Base-by-base conservation (phyloP, 164 flowering plant species). In the Stephania cephalantha region DNA sequence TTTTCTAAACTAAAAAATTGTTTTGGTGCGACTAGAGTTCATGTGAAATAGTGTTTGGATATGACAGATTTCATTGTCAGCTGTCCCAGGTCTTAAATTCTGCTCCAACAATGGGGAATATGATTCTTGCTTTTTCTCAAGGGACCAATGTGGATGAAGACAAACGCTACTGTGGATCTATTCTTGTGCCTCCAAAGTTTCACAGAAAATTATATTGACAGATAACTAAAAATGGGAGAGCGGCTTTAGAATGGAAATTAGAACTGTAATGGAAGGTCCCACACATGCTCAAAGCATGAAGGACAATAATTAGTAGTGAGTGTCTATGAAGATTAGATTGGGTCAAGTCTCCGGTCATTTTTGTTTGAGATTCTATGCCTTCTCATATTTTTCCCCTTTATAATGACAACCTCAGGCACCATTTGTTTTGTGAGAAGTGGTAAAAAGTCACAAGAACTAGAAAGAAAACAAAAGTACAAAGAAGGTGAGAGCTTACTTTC, bases 321-420 rank as follows among this genome's bases (percentile, higher is more conserved):
- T 88, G 87, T 74, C 87, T 86, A 80, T 78, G 89, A 85, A 88
- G 86, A 91, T 86, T 82, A 85, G 81, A 88, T 86, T 81, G 86
- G 81, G 79, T 78, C 78, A 66, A 75, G 79, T 79, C 65, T 79
- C 80, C 70, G 68, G 66, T 77, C 65, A 74, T 75, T 75, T 79
- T 80, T 81, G 79, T 76, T 78, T 80, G 75, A 88, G 91, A 91
- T 91, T 88, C 95, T 81, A 80, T 88, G 66, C 90, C 77, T 69
- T 68, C 74, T 61, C 55, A 30, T 45, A 12, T 70, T 61, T n/a
- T 61, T 18, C 42, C 22, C 52, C 87, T 88, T 77, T 90, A 90
- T 86, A 89, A 85, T 81, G 83, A 76, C 78, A 73, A 70, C 68
- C 77, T 70, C 11, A 70, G 29, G 46, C 71, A 69, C 73, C 45